These are phyloP conservation scores for Aspergillus puulaauensis DNA, from an alignment of 2,329 filamentous ascomycete species.

Conservation along the genomic window DNA sequence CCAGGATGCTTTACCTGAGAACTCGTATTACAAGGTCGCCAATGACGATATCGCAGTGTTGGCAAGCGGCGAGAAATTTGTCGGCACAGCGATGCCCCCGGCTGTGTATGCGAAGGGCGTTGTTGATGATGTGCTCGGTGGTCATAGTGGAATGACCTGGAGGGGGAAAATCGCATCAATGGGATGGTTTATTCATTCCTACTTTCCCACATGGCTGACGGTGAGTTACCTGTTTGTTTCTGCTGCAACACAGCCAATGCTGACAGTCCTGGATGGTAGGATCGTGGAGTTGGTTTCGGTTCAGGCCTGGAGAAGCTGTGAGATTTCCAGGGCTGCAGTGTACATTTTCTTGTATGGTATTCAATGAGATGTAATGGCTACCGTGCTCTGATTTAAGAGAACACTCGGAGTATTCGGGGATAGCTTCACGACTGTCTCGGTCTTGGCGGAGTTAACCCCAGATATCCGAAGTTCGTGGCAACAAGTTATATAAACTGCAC, in stretches of 20 bases:
- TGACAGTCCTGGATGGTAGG: neutral
- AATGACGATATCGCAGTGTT: constrained; percentile 8
- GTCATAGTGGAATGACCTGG: constrained; percentile 19
- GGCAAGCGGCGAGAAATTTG: neutral
- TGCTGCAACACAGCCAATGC: neutral
- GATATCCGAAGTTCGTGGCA: too few relatives aligned
- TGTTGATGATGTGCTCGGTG: constrained; percentile 24
- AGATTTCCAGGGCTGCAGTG: neutral
- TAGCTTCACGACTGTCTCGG: too few relatives aligned
- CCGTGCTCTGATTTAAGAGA: too few relatives aligned
- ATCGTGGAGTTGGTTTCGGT: neutral
- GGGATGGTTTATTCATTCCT: constrained; percentile 4
- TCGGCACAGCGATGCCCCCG: constrained; percentile 1
- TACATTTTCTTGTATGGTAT: neutral
- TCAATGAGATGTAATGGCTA: too few relatives aligned
- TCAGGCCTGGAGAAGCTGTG: neutral
- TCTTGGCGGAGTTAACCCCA: too few relatives aligned
- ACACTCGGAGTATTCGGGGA: too few relatives aligned
- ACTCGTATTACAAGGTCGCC: constrained; percentile 19
- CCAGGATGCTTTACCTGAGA: constrained; percentile 11
- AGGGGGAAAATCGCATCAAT: constrained; percentile 18
- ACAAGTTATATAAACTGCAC: too few relatives aligned
- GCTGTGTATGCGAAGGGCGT: constrained; percentile 19
- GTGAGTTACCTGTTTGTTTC: constrained; percentile 8
- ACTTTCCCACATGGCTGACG: constrained; percentile 15